Base-by-base conservation (phyloP, 371 early-diverging fungal genomes). In the Spraguea lophii region DNA sequence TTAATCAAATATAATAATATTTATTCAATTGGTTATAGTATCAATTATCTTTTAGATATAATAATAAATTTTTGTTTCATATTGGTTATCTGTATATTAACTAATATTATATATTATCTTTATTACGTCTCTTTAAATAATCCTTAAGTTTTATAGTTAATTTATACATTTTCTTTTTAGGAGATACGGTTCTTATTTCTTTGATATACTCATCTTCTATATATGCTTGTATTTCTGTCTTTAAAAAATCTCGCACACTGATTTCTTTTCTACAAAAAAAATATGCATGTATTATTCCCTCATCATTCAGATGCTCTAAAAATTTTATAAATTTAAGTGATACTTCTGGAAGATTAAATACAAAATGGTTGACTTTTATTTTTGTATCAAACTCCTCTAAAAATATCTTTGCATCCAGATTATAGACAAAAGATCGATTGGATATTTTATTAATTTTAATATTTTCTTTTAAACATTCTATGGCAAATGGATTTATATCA, bases 341-440 rank as follows among this genome's bases (percentile, higher is more conserved):
- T 16, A 52, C 51, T 38, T 68, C 69, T 9, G 71, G 71, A 27
- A 71, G 51, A 50, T 71, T 71, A 26, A 71, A 54, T 16, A 71
- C 53, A 41, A 57, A 68, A 46, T 69, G 69, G 40, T 62, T 44
- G 21, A 71, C 48, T 34, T 40, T 34, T 26, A 26, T 57, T 1
- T 48, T 46, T 21, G 19, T 37, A n/a, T 40, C 44, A 7, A 68
- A 19, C 2, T 37, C 46, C 12, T 43, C 37, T n/a, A 71, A 37
- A 52, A 59, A 61, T 53, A n/a, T n/a, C n/a, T n/a, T n/a, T n/a
- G 69, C 60, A 50, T 57, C 54, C 16, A 48, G 37, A 42, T 69
- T 63, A 32, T 55, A 50, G n/a, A 61, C 37, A n/a, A 42, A 16
- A 2, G 54, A 59, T 15, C 39, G 26, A 6, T 20, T 2, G 0